phyloP scores from a whole-genome alignment of 306 rosid species.

The Sicyos edulis region DNA sequence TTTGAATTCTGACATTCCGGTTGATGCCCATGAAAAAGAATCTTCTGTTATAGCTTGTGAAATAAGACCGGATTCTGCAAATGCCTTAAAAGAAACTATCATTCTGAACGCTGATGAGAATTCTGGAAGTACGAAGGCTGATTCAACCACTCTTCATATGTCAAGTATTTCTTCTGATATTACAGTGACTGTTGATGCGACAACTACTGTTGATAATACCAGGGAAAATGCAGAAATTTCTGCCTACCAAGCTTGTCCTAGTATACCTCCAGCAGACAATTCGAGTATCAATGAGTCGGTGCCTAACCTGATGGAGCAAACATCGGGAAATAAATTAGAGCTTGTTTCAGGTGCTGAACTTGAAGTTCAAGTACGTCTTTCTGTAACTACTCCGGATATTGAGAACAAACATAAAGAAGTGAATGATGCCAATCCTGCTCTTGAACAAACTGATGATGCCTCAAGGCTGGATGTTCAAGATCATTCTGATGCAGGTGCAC shows the following conservation, averaged over 20 bases:
- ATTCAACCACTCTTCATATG: conserved; percentile 20
- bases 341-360: conserved; percentile 8
- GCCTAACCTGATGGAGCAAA: conserved; percentile 6
- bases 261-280: not conserved
- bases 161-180: not conserved
- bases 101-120: conserved; percentile 19
- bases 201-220: not conserved
- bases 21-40: conserved; percentile 24
- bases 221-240: not conserved
- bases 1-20: conserved; percentile 26
- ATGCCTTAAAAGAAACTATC: conserved; percentile 28
- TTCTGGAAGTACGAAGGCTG: conserved; percentile 26
- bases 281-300: not conserved
- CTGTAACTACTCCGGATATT: not conserved
- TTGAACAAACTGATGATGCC: not conserved
- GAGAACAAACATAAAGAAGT: not conserved
- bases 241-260: not conserved
- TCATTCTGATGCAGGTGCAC: not conserved
- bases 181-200: not conserved
- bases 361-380: not conserved
- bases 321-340: conserved; percentile 10
- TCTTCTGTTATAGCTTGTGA: conserved; percentile 25
- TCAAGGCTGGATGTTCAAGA: conserved; percentile 5
- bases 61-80: conserved; percentile 12
- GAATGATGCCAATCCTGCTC: not conserved